phyloP scores from a whole-genome alignment of 164 flowering plant genomes.

The grape (Vitis vinifera) region ASM3070453v1 NC_081818.1:47001-47500 shows the following conservation, averaged over 20 bases:
- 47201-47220: conserved; percentile 41
- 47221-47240: conserved; percentile 75
- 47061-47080: conserved; percentile 86
- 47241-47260: conserved; percentile 85
- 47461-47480: neutral
- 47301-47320: conserved; percentile 87
- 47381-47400: conserved; percentile 84
- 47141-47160: conserved; percentile 83
- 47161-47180: conserved; percentile 86
- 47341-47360: conserved; percentile 84
- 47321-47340: conserved; percentile 78
- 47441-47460: neutral
- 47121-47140: conserved; percentile 87
- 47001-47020: conserved; percentile 49
- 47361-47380: conserved; percentile 76
- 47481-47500: neutral
- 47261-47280: conserved; percentile 85
- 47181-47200: conserved; percentile 83
- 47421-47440: conserved; percentile 38
- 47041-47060: conserved; percentile 80
- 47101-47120: conserved; percentile 69
- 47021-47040: conserved; percentile 81
- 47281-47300: conserved; percentile 90
- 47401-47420: conserved; percentile 88
- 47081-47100: conserved; percentile 66